A percentile compares a stretch with the other conserved stretches of the same genome.
These are phyloP conservation scores for Rhodomyrtus psidioides DNA, from an alignment of 441 rosid species.

Conservation along the genomic window DNA sequence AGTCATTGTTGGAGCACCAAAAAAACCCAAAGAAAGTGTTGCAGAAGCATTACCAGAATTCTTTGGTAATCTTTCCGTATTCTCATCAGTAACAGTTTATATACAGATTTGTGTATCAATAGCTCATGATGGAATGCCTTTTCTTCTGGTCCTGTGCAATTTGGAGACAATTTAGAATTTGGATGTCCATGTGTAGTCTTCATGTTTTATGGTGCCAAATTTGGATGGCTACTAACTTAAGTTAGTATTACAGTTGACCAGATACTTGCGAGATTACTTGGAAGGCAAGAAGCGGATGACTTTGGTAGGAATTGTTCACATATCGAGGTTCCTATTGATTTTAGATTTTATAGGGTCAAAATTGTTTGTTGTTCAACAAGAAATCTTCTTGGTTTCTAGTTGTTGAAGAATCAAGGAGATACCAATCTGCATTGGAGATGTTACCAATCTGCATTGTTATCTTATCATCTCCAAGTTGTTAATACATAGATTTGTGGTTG, in stretches of 20 bases:
- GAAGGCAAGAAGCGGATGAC: conserved; percentile 91
- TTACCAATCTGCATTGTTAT: background rate
- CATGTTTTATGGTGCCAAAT: background rate
- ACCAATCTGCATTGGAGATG: too few relatives aligned
- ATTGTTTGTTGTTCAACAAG: background rate
- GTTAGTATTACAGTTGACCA: conserved; percentile 49
- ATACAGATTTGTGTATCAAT: background rate
- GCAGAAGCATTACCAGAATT: conserved; percentile 82
- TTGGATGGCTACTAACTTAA: background rate
- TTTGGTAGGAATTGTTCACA: conserved; percentile 44
- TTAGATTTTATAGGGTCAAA: background rate
- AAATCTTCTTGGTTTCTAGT: background rate
- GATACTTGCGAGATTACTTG: conserved; percentile 74
- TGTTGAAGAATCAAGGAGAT: background rate
- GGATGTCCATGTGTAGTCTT: background rate
- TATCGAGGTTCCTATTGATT: background rate
- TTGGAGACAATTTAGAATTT: background rate
- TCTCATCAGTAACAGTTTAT: background rate
- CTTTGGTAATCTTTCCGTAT: conserved; percentile 45
- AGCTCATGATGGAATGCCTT: background rate
- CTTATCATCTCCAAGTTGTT: background rate
- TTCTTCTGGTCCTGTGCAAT: background rate
- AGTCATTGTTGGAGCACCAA: conserved; percentile 89
- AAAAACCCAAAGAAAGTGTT: conserved; percentile 77
- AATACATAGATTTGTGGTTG: background rate